Base-by-base conservation (phyloP, 2,329 filamentous ascomycete species). In the Penicillium expansum region DNA sequence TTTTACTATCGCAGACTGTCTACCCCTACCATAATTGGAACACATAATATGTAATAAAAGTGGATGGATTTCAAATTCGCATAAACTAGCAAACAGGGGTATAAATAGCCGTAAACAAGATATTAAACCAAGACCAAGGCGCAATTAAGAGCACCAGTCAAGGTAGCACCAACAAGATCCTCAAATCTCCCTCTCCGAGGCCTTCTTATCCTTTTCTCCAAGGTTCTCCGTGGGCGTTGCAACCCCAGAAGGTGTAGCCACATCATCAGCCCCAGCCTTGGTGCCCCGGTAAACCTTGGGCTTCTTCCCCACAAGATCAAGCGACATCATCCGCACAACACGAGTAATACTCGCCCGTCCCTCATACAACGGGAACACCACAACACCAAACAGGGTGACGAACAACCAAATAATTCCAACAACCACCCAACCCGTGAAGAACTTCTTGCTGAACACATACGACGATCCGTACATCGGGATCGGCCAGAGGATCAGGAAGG, bases 381-480 rank as follows among this genome's bases (percentile, higher is more conserved):
- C 91, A 0, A 96, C 91, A 10, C 85, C 88, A 54, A 87, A 79
- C 2, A 86, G 77, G 3, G 86, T 89, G 66, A 83, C 85, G 71
- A 92, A 91, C 63, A 93, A 82, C 90, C 90, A 94, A 41, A 92
- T 79, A 53, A 94, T 89, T 10, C 87, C 88, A 9, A 91, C 84
- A 1, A 85, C 81, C 11, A 92, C 84, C 89, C 89, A 93, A 44
- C 89, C 89, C 0, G 88, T 90, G 75, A 93, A 94, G 79, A 94
- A 94, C 24, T 80, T 81, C 79, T 90, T 89, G 72, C 82, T 86
- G 76, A 94, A 95, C 52, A 96, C 83, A 70, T 96, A 96, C 0
- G 83, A 83, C 0, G 82, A 82, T 11, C 91, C 92, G 69, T 94
- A 96, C 85, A 96, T 86, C 1, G 92, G 92, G 83, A 96, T 93